These are phyloP conservation scores for Endogone sp. DNA, from an alignment of 192 early-diverging fungal genomes.

Conservation along the genomic window DNA sequence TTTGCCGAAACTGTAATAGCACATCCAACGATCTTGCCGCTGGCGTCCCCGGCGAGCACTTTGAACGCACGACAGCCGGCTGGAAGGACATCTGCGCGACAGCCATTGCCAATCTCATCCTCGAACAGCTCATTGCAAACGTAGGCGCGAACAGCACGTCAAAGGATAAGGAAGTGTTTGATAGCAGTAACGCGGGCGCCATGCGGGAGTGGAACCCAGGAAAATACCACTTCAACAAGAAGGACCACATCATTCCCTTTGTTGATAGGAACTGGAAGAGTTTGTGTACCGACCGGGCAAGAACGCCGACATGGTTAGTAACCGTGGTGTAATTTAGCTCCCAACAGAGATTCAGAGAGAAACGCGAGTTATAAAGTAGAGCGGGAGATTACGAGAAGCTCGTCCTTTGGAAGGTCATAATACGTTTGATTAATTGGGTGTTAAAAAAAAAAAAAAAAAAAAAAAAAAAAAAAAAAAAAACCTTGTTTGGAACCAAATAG, in stretches of 20 bases:
- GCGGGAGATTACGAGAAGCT: too few relatives aligned
- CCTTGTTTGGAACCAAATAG: too few relatives aligned
- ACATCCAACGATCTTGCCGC: constrained; percentile 16
- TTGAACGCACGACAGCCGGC: constrained; percentile 53
- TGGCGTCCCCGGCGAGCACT: constrained; percentile 25
- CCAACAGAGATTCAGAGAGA: not conserved
- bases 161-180: constrained; percentile 14
- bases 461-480: too few relatives aligned
- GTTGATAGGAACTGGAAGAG: constrained; percentile 62
- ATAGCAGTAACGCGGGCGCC: constrained; percentile 28
- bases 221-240: constrained; percentile 61
- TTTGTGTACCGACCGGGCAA: constrained; percentile 56
- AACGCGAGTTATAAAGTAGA: not conserved
- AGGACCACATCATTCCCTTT: constrained; percentile 59
- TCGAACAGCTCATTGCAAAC: constrained; percentile 40
- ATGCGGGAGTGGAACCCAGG: constrained; percentile 39
- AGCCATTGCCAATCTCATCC: constrained; percentile 57
- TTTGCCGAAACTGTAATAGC: constrained; percentile 43
- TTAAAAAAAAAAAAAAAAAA: too few relatives aligned
- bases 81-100: constrained; percentile 67
- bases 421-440: too few relatives aligned
- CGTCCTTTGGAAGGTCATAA: too few relatives aligned
- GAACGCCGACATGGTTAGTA: constrained; percentile 58
- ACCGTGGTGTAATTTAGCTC: too few relatives aligned
- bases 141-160: constrained; percentile 14